Percentiles rank a stretch among this genome's conserved stretches.
phyloP scores from a whole-genome alignment of 257 asterid genomes.

The Echites panduratus region DNA sequence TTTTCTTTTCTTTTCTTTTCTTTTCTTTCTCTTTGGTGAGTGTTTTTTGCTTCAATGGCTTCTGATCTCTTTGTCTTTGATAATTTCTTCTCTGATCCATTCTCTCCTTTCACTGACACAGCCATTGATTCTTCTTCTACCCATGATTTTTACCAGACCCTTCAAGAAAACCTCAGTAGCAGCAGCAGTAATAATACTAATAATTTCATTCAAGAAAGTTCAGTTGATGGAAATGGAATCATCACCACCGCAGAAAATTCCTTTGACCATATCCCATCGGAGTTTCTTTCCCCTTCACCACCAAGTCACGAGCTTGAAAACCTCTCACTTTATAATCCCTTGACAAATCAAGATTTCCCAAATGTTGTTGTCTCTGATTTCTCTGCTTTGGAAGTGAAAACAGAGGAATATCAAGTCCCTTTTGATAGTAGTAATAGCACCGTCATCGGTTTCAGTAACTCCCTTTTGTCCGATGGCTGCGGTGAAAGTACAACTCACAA shows the following conservation, averaged over 20 bases:
- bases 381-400: slow-evolving; percentile 34
- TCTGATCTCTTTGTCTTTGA: slow-evolving; percentile 57
- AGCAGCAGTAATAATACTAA: background rate
- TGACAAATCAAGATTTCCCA: slow-evolving; percentile 16
- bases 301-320: slow-evolving; percentile 53
- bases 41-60: slow-evolving; percentile 38
- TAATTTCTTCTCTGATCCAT: slow-evolving; percentile 49
- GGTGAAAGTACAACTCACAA: slow-evolving; percentile 22
- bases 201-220: slow-evolving; percentile 18
- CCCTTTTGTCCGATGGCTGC: slow-evolving; percentile 28
- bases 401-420: slow-evolving; percentile 45
- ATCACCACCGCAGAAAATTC: slow-evolving; percentile 5
- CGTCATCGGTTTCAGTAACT: slow-evolving; percentile 6
- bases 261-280: slow-evolving; percentile 38
- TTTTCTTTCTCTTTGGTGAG: background rate
- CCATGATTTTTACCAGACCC: slow-evolving; percentile 27
- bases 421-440: slow-evolving; percentile 7
- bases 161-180: slow-evolving; percentile 20
- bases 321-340: slow-evolving; percentile 32
- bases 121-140: slow-evolving; percentile 17
- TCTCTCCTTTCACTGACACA: slow-evolving; percentile 42
- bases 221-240: slow-evolving; percentile 16
- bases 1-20: too few species aligned
- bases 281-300: slow-evolving; percentile 51
- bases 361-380: slow-evolving; percentile 19